Percentiles rank a stretch among this genome's conserved stretches.
These are phyloP conservation scores for Dendrocalamus sinicus DNA, from an alignment of 176 grass and related monocot genomes.

Conservation along the genomic window DNA sequence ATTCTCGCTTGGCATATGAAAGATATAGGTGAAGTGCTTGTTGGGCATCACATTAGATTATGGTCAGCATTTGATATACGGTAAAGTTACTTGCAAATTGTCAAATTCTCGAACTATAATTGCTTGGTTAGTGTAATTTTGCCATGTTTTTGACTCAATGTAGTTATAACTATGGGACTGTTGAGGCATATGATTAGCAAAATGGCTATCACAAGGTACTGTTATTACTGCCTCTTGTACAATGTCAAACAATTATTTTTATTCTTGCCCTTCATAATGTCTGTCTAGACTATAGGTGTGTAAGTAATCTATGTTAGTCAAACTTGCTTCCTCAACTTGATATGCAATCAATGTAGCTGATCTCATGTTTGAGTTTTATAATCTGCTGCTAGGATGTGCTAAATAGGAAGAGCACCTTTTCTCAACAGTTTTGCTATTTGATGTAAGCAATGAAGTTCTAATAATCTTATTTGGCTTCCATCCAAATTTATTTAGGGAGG, in stretches of 20 bases:
- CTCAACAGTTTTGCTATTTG: background rate
- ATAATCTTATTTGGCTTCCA: conserved; percentile 18
- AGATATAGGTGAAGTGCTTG: conserved; percentile 52
- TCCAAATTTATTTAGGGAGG: conserved; percentile 65
- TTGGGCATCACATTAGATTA: conserved; percentile 44
- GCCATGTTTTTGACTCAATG: conserved; percentile 39
- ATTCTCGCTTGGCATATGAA: conserved; percentile 28
- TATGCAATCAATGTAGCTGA: background rate
- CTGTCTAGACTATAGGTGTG: background rate
- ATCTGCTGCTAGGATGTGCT: background rate
- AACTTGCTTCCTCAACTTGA: conserved; percentile 5
- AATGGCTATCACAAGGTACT: conserved; percentile 54
- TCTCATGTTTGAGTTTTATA: conserved; percentile 19
- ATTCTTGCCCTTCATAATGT: background rate
- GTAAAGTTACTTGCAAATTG: conserved; percentile 42
- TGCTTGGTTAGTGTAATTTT: conserved; percentile 17
- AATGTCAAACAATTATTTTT: conserved; percentile 26
- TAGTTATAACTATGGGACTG: conserved; percentile 51
- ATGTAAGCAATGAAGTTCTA: conserved; percentile 23
- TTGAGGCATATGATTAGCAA: conserved; percentile 56
- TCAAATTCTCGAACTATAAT: conserved; percentile 11
- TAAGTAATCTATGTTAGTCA: background rate
- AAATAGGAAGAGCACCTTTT: background rate
- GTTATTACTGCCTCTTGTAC: conserved; percentile 23
- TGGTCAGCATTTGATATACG: conserved; percentile 44